These are phyloP conservation scores for Sporisorium graminicola DNA, from an alignment of 1,284 basidiomycete species.

Conservation along the genomic window DNA sequence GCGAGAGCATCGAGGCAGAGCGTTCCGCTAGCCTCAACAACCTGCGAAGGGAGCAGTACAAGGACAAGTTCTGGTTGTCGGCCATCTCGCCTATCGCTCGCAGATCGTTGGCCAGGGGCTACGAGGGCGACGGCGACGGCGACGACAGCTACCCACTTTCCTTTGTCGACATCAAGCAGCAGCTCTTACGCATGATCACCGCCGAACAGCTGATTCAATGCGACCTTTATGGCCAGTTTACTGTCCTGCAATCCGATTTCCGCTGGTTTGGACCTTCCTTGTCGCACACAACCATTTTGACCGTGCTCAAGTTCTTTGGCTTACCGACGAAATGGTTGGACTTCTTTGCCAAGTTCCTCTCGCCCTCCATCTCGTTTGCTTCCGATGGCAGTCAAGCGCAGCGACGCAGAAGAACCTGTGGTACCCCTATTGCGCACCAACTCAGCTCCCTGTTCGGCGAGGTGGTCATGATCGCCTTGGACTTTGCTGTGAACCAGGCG, in stretches of 20 bases:
- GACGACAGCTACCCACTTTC: conserved; percentile 3
- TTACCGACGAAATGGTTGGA: conserved; percentile 5
- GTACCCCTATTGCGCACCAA: not conserved
- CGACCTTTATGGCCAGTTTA: conserved; percentile 6
- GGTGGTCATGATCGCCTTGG: conserved; percentile 7
- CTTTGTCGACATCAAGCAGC: conserved; percentile 9
- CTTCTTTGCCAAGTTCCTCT: conserved; percentile 13
- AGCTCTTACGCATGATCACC: conserved; percentile 13
- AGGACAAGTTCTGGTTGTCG: not conserved
- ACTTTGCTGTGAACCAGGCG: conserved; percentile 13
- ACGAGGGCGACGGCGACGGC: not conserved
- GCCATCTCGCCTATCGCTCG: not conserved
- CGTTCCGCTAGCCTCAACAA: not conserved
- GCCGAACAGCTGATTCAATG: conserved; percentile 4
- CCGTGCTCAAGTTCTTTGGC: conserved; percentile 12
- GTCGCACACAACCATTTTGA: conserved; percentile 11
- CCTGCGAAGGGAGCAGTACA: not conserved
- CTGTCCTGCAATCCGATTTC: conserved; percentile 6
- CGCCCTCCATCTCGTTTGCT: conserved; percentile 7
- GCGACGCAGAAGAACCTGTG: conserved; percentile 5
- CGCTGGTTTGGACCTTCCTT: conserved; percentile 14
- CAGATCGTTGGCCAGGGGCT: not conserved
- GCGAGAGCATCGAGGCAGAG: not conserved
- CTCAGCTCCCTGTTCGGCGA: conserved; percentile 5
- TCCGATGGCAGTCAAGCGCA: conserved; percentile 6